These are phyloP conservation scores for Gloeophyllum trabeum DNA, from an alignment of 768 basidiomycete species.

Conservation along the genomic window DNA sequence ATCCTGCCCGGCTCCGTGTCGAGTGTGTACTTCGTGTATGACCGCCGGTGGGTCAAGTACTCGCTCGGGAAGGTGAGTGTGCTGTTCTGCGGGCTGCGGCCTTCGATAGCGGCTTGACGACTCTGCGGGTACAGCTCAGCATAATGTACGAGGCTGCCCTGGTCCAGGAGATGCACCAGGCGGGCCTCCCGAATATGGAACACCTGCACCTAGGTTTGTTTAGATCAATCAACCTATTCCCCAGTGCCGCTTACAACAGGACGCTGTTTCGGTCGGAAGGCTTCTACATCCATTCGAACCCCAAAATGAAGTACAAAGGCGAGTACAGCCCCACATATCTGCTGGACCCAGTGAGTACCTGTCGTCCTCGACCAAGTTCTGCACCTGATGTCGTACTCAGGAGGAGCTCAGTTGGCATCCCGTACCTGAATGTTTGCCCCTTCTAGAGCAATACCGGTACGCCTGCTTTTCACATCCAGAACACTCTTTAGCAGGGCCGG, in stretches of 20 bases:
- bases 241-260: neutral
- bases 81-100: neutral
- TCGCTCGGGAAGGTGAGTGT: slow-evolving; percentile 65
- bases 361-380: neutral
- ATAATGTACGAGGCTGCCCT: slow-evolving; percentile 75
- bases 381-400: slow-evolving; percentile 27
- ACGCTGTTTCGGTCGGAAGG: slow-evolving; percentile 31
- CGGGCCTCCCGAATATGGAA: neutral
- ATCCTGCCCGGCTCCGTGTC: slow-evolving; percentile 75
- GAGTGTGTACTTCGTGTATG: slow-evolving; percentile 86
- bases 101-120: neutral
- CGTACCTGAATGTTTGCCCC: slow-evolving; percentile 39
- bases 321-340: slow-evolving; percentile 86
- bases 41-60: slow-evolving; percentile 52
- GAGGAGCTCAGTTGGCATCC: slow-evolving; percentile 74
- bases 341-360: slow-evolving; percentile 60
- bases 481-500: slow-evolving; percentile 25
- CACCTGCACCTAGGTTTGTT: slow-evolving; percentile 39
- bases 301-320: slow-evolving; percentile 89
- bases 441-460: slow-evolving; percentile 62
- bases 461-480: slow-evolving; percentile 58
- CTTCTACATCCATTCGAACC: slow-evolving; percentile 86
- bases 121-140: slow-evolving; percentile 46
- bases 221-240: slow-evolving; percentile 31
- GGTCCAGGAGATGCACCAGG: slow-evolving; percentile 18